Percentiles rank a stretch among this genome's conserved stretches.
Conservation (phyloP, 2,329 filamentous ascomycete species). For the Pyrenophora teres region DNA sequence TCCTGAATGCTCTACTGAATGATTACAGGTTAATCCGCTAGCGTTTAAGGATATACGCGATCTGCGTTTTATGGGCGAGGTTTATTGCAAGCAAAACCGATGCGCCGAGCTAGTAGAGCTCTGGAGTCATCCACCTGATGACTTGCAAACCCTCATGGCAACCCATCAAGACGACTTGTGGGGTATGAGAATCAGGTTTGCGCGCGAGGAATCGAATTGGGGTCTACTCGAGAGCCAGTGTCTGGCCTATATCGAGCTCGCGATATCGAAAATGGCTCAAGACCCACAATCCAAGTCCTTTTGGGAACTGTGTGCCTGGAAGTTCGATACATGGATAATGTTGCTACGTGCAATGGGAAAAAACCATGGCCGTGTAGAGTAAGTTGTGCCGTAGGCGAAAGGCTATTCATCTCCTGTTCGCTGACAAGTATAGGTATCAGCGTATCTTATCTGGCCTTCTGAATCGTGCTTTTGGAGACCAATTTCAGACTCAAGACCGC, state of each 20-base stretch:
- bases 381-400: not conserved
- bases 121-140: conserved; percentile 26
- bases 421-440: conserved; percentile 4
- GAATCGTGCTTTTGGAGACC: conserved; percentile 18
- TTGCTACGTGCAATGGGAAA: conserved; percentile 19
- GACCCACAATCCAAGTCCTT: conserved; percentile 8
- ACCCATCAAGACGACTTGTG: conserved; percentile 32
- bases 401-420: not conserved
- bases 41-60: conserved; percentile 39
- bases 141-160: conserved; percentile 23
- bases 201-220: conserved; percentile 19
- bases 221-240: conserved; percentile 23
- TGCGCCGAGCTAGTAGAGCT: conserved; percentile 32
- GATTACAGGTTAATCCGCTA: conserved; percentile 29
- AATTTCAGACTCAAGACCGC: conserved; percentile 18
- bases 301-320: conserved; percentile 23
- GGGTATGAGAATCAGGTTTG: conserved; percentile 20
- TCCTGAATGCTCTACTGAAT: conserved; percentile 13
- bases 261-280: conserved; percentile 4
- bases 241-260: conserved; percentile 17
- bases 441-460: conserved; percentile 11
- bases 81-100: conserved; percentile 34
- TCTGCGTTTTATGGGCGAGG: conserved; percentile 41
- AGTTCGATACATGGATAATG: conserved; percentile 26
- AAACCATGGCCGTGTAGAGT: conserved; percentile 17